Percentiles rank a stretch among this genome's conserved stretches.
These are phyloP conservation scores for Neonectria magnoliae DNA, from an alignment of 2,329 filamentous ascomycete genomes.

Conservation along the genomic window DNA sequence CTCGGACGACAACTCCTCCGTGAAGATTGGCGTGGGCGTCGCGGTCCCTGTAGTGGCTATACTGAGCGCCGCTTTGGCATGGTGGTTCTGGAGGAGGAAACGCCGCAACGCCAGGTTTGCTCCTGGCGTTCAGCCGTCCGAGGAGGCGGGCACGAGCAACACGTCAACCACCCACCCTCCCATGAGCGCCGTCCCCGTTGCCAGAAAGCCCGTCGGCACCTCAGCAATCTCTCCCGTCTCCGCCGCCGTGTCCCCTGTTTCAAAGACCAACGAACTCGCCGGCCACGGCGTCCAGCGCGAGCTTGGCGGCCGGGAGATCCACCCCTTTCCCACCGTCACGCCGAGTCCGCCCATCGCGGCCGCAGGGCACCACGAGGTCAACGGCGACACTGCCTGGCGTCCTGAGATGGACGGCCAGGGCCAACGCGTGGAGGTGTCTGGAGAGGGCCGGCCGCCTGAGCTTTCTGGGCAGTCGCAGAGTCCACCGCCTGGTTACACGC, in stretches of 20 bases:
- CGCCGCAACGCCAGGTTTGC: constrained; percentile 19
- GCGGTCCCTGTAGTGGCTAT: constrained; percentile 30
- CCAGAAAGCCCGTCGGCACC: constrained; percentile 32
- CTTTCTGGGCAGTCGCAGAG: constrained; percentile 26
- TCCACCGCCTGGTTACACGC: constrained; percentile 25
- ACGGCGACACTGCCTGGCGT: constrained; percentile 26
- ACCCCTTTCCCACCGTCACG: constrained; percentile 25
- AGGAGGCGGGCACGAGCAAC: constrained; percentile 20
- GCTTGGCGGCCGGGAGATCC: constrained; percentile 27
- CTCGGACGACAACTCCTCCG: constrained; percentile 18
- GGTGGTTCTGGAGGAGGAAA: constrained; percentile 30
- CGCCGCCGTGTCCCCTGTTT: constrained; percentile 28
- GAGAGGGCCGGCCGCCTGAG: constrained; percentile 30
- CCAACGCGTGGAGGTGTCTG: constrained; percentile 31
- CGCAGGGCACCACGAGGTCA: constrained; percentile 38
- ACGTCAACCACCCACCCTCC: constrained; percentile 8
- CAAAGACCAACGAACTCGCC: constrained; percentile 35
- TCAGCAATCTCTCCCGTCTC: constrained; percentile 36
- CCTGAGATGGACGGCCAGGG: constrained; percentile 37
- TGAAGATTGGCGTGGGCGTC: constrained; percentile 38
- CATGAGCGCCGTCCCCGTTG: constrained; percentile 22
- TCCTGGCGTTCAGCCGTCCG: constrained; percentile 18
- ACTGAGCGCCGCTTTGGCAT: constrained; percentile 20
- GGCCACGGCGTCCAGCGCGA: constrained; percentile 27
- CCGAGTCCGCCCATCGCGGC: constrained; percentile 31